Evolutionary conservation across 2,329 filamentous ascomycete species (phyloP).

Genomic region (Colletotrichum sp.): DNA sequence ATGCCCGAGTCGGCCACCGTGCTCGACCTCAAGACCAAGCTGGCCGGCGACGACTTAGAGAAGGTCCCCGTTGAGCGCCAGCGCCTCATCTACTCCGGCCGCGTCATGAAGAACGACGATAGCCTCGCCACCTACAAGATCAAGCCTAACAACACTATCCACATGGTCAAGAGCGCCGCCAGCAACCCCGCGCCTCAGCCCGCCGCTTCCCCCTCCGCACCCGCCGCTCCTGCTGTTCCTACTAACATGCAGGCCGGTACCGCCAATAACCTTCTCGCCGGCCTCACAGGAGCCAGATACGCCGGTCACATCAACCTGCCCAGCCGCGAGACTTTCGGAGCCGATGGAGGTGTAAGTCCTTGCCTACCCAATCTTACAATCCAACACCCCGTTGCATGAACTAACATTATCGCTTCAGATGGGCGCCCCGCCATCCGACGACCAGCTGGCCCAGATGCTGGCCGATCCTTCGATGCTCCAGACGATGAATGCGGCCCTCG

Average conservation of each 20-base stretch:
- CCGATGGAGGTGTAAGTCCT: conserved; percentile 85
- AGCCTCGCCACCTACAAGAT: conserved; percentile 88
- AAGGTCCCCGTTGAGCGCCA: conserved; percentile 88
- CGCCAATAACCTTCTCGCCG: conserved; percentile 88
- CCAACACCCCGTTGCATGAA: conserved; percentile 9
- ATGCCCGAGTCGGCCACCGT: conserved; percentile 79
- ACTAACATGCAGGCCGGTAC: conserved; percentile 82
- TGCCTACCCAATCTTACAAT: neutral
- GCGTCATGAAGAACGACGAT: conserved; percentile 95
- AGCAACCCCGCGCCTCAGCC: conserved; percentile 70
- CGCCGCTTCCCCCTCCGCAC: conserved; percentile 43
- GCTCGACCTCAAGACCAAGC: conserved; percentile 86
- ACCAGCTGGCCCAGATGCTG: conserved; percentile 83
- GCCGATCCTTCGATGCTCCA: conserved; percentile 86
- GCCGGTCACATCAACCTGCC: conserved; percentile 91
- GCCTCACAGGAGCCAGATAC: conserved; percentile 90
- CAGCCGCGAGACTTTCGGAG: conserved; percentile 86
- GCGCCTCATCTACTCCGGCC: conserved; percentile 95
- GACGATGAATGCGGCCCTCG: conserved; percentile 91
- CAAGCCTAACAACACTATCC: conserved; percentile 93
- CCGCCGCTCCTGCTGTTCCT: conserved; percentile 66
- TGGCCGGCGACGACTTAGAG: conserved; percentile 81
- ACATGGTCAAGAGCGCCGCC: conserved; percentile 94
- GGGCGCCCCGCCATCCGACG: conserved; percentile 83
- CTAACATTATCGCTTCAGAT: conserved; percentile 62